Conservation (phyloP, 2,329 filamentous ascomycete genomes). For the Tolypocladium endophyticum region DNA sequence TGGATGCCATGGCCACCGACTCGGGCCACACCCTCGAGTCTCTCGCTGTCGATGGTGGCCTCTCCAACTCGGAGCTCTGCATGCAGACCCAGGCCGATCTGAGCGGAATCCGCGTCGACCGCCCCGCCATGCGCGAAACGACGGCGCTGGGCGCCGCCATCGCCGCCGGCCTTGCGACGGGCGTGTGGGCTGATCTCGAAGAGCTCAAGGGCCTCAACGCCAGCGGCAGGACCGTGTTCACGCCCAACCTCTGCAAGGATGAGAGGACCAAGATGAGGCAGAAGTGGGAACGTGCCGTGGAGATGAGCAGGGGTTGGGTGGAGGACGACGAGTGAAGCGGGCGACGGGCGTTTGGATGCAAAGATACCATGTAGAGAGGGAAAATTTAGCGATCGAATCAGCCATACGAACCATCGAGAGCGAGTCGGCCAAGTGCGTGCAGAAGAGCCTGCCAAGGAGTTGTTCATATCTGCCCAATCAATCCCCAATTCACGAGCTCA, state of each 20-base stretch:
- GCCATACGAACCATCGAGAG: neutral
- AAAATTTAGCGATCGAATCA: neutral
- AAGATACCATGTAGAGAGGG: constrained; percentile 2
- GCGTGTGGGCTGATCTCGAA: constrained; percentile 65
- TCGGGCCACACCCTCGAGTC: constrained; percentile 64
- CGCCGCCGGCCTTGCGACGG: constrained; percentile 75
- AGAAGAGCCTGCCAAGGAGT: neutral
- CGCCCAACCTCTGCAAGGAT: constrained; percentile 46
- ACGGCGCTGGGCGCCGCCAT: constrained; percentile 83
- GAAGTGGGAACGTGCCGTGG: constrained; percentile 46
- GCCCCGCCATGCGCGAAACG: constrained; percentile 82
- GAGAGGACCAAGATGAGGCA: constrained; percentile 30
- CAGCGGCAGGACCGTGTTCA: constrained; percentile 58
- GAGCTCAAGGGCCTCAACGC: constrained; percentile 66
- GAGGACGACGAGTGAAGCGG: constrained; percentile 14
- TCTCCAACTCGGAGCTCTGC: constrained; percentile 78
- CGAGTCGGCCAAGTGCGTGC: neutral
- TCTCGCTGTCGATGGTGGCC: constrained; percentile 78
- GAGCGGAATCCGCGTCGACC: constrained; percentile 69
- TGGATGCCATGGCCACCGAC: constrained; percentile 85
- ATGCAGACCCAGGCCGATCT: constrained; percentile 91
- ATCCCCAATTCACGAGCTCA: neutral
- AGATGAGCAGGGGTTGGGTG: constrained; percentile 48
- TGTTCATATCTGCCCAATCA: neutral
- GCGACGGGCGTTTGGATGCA: neutral